Percentiles rank a stretch among this genome's conserved stretches.
These are phyloP conservation scores for Dryas alaskensis DNA, from an alignment of 306 rosid species.

Conservation along the genomic window DNA sequence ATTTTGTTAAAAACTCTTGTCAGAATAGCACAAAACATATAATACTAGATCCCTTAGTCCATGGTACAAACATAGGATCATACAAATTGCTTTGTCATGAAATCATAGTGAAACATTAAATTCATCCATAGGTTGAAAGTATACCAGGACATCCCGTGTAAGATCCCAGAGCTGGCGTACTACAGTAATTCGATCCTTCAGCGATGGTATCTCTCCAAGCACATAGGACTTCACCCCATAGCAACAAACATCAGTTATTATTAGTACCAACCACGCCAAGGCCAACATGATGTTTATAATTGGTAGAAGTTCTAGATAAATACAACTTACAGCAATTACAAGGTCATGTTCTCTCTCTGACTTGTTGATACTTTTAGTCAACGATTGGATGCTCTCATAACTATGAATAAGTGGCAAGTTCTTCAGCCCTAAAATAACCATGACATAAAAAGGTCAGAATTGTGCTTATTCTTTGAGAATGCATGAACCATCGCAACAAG, in stretches of 20 bases:
- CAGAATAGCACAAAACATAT: neutral
- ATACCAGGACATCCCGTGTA: conserved; percentile 83
- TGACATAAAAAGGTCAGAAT: conserved; percentile 17
- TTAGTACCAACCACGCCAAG: conserved; percentile 20
- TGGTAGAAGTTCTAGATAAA: conserved; percentile 7
- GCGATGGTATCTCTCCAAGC: conserved; percentile 90
- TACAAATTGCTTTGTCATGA: neutral
- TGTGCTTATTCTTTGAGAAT: neutral
- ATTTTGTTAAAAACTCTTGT: too few relatives aligned
- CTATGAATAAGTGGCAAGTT: conserved; percentile 90
- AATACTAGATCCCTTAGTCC: neutral
- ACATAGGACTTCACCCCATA: conserved; percentile 77
- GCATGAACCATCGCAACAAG: conserved; percentile 8
- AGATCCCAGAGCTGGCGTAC: conserved; percentile 97
- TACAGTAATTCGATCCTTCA: conserved; percentile 76
- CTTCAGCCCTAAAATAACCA: conserved; percentile 59
- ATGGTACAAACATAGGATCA: neutral
- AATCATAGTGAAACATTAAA: conserved; percentile 13
- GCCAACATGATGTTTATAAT: neutral
- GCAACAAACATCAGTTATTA: conserved; percentile 25
- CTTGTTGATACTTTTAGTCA: conserved; percentile 57
- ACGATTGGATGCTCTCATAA: conserved; percentile 74
- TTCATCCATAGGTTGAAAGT: conserved; percentile 19
- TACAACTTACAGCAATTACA: conserved; percentile 87
- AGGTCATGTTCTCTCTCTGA: conserved; percentile 87